These are phyloP conservation scores for Asterophora parasitica DNA, from an alignment of 768 basidiomycete species.

Conservation along the genomic window DNA sequence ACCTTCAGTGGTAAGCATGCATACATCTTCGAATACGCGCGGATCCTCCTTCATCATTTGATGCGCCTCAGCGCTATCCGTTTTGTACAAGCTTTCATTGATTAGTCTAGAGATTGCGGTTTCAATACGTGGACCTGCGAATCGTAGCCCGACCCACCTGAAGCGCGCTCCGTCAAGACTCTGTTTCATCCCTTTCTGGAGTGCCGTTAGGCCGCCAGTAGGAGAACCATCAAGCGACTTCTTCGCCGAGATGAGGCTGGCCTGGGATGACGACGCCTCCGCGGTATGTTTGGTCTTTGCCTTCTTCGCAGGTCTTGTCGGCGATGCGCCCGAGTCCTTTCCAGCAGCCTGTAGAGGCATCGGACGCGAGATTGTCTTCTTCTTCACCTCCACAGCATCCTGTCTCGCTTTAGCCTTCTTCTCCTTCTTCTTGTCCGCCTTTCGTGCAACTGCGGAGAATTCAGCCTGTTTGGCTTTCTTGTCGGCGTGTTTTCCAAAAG, in stretches of 20 bases:
- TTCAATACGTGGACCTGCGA: neutral
- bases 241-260: neutral
- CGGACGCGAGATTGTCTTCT: slow-evolving; percentile 20
- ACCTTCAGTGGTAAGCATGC: slow-evolving; percentile 9
- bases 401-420: slow-evolving; percentile 12
- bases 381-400: slow-evolving; percentile 17
- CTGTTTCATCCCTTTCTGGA: slow-evolving; percentile 77
- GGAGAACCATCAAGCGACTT: neutral
- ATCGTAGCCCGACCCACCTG: slow-evolving; percentile 44
- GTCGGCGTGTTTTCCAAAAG: neutral
- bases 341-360: slow-evolving; percentile 2
- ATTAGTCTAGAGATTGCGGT: slow-evolving; percentile 54
- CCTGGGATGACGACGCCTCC: slow-evolving; percentile 2
- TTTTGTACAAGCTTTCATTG: slow-evolving; percentile 91
- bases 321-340: neutral
- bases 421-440: slow-evolving; percentile 19
- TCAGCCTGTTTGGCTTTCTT: slow-evolving; percentile 18
- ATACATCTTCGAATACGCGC: slow-evolving; percentile 77
- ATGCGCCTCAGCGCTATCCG: slow-evolving; percentile 66
- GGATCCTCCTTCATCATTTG: slow-evolving; percentile 84
- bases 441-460: neutral
- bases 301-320: slow-evolving; percentile 6
- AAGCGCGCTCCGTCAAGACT: slow-evolving; percentile 86
- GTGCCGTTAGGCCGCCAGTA: slow-evolving; percentile 46
- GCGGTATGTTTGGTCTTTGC: slow-evolving; percentile 5